Evolutionary conservation across 257 asterid species (phyloP).

Genomic region (Nicotiana benthamiana): DNA sequence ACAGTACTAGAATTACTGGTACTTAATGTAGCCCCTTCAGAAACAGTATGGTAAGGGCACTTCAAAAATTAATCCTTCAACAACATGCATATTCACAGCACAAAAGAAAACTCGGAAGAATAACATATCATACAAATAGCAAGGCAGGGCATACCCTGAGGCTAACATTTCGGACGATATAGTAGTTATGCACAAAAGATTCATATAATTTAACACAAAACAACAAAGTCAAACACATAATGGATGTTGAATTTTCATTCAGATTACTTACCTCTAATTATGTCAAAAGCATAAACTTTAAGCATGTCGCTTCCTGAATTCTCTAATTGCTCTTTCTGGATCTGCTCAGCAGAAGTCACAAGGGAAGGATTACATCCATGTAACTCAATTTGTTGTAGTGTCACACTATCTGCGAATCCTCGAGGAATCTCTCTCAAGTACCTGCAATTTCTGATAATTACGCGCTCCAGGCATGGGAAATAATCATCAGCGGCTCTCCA

Average conservation of each 20-base stretch:
- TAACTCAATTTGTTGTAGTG: not conserved
- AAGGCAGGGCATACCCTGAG: not conserved
- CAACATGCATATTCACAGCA: not conserved
- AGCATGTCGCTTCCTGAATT: not conserved
- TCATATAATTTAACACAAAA: too few relatives aligned
- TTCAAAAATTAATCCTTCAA: too few relatives aligned
- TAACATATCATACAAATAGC: not conserved
- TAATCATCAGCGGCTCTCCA: not conserved
- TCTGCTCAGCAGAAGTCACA: constrained; percentile 3
- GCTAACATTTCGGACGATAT: not conserved
- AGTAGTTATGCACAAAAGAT: too few relatives aligned
- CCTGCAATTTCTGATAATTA: not conserved
- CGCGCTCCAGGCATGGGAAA: constrained; percentile 2
- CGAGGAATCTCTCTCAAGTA: not conserved
- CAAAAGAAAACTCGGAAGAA: not conserved
- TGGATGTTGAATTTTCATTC: not conserved
- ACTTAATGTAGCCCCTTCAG: too few relatives aligned
- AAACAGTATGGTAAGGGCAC: too few relatives aligned
- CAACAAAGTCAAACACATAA: not conserved
- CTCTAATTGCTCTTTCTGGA: not conserved
- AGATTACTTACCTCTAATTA: not conserved
- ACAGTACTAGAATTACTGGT: too few relatives aligned
- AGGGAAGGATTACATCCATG: not conserved
- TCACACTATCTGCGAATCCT: constrained; percentile 1
- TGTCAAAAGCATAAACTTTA: not conserved